Conservation (phyloP, 495 filamentous ascomycete species). For the Penicillium pancosmium region DNA sequence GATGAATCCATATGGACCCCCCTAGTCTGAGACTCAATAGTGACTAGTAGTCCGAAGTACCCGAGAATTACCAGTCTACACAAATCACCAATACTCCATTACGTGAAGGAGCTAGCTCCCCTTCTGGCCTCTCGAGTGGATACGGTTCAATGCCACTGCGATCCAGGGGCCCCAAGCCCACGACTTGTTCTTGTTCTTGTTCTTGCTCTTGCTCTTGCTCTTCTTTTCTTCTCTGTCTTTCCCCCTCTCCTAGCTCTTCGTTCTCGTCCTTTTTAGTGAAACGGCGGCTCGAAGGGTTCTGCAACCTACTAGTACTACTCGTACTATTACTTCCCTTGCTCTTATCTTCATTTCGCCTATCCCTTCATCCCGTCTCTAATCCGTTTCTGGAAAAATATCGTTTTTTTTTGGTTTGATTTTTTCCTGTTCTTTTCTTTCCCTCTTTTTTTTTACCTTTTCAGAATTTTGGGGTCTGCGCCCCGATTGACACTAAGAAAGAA, state of each 20-base stretch:
- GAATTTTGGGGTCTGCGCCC: slow-evolving; percentile 7
- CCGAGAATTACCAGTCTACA: background rate
- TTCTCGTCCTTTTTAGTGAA: background rate
- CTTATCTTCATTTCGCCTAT: background rate
- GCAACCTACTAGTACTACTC: background rate
- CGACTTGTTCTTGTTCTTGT: too few relatives aligned
- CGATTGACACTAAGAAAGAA: slow-evolving; percentile 15
- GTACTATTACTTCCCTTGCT: background rate
- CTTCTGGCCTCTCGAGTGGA: slow-evolving; percentile 28
- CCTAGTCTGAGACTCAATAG: background rate
- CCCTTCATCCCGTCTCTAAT: slow-evolving; percentile 11
- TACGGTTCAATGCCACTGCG: slow-evolving; percentile 29
- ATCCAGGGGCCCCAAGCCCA: slow-evolving; percentile 24
- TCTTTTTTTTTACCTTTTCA: slow-evolving; percentile 3
- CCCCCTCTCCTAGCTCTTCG: slow-evolving; percentile 6
- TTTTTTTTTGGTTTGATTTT: slow-evolving; percentile 4
- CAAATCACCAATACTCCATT: slow-evolving; percentile 14
- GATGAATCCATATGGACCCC: too few relatives aligned
- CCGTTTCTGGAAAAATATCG: slow-evolving; percentile 5
- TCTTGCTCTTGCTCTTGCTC: slow-evolving; percentile 13
- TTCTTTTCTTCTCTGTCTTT: slow-evolving; percentile 13
- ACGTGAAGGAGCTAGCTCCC: slow-evolving; percentile 27
- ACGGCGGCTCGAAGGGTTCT: background rate
- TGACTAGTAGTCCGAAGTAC: slow-evolving; percentile 1
- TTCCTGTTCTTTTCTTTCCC: background rate